Conservation (phyloP, 352 stramenopile species). For the Phytophthora kernoviae region DNA sequence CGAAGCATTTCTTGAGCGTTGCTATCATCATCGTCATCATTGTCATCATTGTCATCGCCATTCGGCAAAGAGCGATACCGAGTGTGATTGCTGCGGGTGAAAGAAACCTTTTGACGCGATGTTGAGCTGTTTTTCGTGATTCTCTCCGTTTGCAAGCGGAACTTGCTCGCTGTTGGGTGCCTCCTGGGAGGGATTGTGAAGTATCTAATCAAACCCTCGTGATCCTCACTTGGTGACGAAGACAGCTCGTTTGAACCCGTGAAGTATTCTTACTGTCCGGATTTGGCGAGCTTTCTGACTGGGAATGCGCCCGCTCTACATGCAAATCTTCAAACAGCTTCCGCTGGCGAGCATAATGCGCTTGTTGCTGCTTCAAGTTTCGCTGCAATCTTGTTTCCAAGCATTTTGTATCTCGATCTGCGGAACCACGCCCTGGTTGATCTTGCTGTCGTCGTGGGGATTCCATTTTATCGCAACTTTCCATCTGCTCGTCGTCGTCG, state of each 20-base stretch:
- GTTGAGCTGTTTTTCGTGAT: neutral
- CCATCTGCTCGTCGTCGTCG: conserved; percentile 9
- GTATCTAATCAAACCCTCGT: neutral
- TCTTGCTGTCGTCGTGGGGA: conserved; percentile 4
- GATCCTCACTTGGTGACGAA: conserved; percentile 3
- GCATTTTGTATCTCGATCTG: conserved; percentile 32
- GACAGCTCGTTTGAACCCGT: conserved; percentile 2
- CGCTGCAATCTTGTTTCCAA: conserved; percentile 58
- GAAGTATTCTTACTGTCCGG: conserved; percentile 7
- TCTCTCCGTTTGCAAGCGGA: conserved; percentile 6
- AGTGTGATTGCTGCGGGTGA: neutral
- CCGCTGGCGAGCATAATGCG: conserved; percentile 64
- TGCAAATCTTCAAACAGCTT: conserved; percentile 66
- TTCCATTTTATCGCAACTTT: conserved; percentile 14
- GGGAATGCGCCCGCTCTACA: conserved; percentile 13
- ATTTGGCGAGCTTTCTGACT: conserved; percentile 12
- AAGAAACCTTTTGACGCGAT: conserved; percentile 7
- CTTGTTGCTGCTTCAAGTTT: conserved; percentile 63
- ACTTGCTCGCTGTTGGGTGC: neutral
- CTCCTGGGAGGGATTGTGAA: conserved; percentile 5
- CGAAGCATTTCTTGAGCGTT: conserved; percentile 30
- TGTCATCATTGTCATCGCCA: conserved; percentile 12
- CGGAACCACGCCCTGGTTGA: conserved; percentile 3
- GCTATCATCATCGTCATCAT: conserved; percentile 27
- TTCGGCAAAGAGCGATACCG: neutral